Evolutionary conservation across 2,329 filamentous ascomycete species (phyloP), one percentile per base, ranked within the genome.

Genomic region (Xylariaceae sp.): DNA sequence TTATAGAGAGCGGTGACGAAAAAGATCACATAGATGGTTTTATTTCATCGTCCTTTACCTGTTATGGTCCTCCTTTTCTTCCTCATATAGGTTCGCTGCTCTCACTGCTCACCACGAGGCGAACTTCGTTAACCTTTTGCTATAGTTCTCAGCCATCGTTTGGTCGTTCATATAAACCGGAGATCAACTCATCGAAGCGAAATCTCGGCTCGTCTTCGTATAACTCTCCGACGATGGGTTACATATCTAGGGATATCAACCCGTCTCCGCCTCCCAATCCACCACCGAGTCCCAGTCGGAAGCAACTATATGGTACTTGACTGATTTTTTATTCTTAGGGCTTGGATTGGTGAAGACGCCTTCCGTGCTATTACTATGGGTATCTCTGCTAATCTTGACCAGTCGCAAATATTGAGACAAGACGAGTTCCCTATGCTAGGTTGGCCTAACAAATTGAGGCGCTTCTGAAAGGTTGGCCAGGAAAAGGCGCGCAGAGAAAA

Each of bases 241-340:
- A 44, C 14, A 44, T 10, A n/a, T 44, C 20, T n/a, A 44, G 20
- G 21, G 20, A 44, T 10, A 21, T 14, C 23, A 16, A 12, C 20
- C 73, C 74, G 20, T 73, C 71, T 18, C 74, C 74, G 54, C 65
- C 74, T 18, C 74, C 74, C 16, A 73, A 71, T 42, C 74, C 74
- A 7, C 74, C 74, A 19, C 74, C 73, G 7, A 75, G 32, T 41
- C 48, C 20, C 32, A 37, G 32, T 10, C 14, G n/a, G n/a, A 37
- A 37, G 14, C 3, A 7, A 37, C 3, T 14, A 37, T 26, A n/a
- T n/a, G n/a, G n/a, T n/a, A n/a, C 9, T 26, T 26, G 23, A 26
- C 23, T 26, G 23, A 26, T n/a, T n/a, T n/a, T n/a, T n/a, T n/a
- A 29, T 29, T 29, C 26, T 29, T 29, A 10, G 26, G 6, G 26